Conservation (phyloP, 2,329 filamentous ascomycete genomes). For the Paecilomyces niveus region DNA sequence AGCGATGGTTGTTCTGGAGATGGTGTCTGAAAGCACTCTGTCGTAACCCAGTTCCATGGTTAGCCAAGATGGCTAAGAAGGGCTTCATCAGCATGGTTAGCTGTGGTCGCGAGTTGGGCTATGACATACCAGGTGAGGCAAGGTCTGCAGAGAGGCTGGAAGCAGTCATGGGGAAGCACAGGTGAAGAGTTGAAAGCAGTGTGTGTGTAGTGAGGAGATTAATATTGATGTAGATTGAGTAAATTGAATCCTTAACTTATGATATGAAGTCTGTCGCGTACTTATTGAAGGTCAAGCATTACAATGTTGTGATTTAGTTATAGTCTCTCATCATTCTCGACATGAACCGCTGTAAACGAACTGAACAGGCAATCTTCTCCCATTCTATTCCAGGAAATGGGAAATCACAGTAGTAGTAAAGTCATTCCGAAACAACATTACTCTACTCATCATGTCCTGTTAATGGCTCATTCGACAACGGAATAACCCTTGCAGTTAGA, state of each 20-base stretch:
- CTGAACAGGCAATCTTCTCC: no score
- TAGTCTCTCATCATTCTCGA: background rate
- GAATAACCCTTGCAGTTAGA: slow-evolving; percentile 29
- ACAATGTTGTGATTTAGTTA: background rate
- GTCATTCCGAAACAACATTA: background rate
- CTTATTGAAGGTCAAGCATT: background rate
- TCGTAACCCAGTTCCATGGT: no score
- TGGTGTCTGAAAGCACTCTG: no score
- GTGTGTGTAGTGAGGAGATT: background rate
- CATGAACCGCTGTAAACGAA: no score
- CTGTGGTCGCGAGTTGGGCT: no score
- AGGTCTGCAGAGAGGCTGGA: background rate
- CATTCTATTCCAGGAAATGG: background rate
- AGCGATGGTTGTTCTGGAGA: no score
- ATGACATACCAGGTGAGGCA: background rate
- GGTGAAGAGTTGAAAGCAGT: background rate
- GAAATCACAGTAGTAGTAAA: background rate
- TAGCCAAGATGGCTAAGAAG: no score
- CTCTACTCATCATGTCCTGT: slow-evolving; percentile 3
- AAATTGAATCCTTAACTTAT: background rate
- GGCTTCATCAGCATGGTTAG: no score
- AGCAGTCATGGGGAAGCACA: background rate
- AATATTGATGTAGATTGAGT: background rate
- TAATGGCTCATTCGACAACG: slow-evolving; percentile 18
- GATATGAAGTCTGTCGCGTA: no score